Evolutionary conservation across 2,329 filamentous ascomycete species (phyloP), one percentile per base, ranked within the genome.

Genomic region (Pleomassaria siparia): DNA sequence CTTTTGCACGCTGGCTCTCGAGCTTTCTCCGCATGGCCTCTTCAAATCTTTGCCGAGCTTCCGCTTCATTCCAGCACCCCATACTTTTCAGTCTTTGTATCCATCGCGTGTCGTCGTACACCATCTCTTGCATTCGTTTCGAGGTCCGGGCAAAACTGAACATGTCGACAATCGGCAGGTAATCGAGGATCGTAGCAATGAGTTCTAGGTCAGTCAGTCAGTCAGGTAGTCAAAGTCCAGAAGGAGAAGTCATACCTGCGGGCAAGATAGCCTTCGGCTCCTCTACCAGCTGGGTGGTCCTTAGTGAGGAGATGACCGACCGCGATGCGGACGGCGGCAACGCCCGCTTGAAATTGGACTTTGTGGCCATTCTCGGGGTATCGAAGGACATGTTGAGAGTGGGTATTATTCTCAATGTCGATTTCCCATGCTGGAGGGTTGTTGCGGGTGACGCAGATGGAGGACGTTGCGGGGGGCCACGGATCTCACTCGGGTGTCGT

Each of bases 51-150:
- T 82, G 84, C 51, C 91, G 81, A 4, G 94, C 94, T 67, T 96
- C 92, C 3, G 76, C 71, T 67, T 99, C 94, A 64, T 95, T 87
- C 94, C 94, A 99, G 57, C 88, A 87, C 2, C 87, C 89, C 85
- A 99, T 96, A 49, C 81, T 85, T 67, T 88, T 88, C 45, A 99
- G 73, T 54, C 89, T 82, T 54, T 89, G 84, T 30, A 97, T 88
- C 94, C 94, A 99, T 75, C 92, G 82, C 41, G 91, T 89, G 71
- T 99, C 94, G 70, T 99, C 94, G 72, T 97, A 99, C 2, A 96
- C 91, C 91, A 99, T 99, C 73, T 99, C 94, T 66, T 88, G 87
- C 80, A 97, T 83, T 51, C 89, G 88, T 65, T 83, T 87, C 49
- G 90, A 96, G 20, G 88, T 85, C 54, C 87, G 85, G 36, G 94